A percentile compares a stretch with the other conserved stretches of the same genome.
Evolutionary conservation across 2,329 filamentous ascomycete species (phyloP).

Genomic region (Talaromyces albobiverticillius): DNA sequence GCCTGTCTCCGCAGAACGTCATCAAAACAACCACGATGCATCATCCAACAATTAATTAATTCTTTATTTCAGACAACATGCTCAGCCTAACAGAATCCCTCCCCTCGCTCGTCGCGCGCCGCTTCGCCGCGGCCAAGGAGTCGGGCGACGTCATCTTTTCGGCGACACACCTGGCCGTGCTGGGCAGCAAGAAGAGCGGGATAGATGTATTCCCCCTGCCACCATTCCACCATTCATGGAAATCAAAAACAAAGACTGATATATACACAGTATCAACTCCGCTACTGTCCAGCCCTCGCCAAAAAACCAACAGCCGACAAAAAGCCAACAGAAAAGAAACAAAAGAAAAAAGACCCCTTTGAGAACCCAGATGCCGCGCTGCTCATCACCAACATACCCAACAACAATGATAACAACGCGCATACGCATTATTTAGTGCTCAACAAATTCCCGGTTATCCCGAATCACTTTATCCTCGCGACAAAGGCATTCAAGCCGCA

Average conservation of each 20-base stretch:
- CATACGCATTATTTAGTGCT: slow-evolving; percentile 44
- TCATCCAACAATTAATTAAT: no score
- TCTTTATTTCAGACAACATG: slow-evolving; percentile 34
- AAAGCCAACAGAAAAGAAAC: slow-evolving; percentile 20
- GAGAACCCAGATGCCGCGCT: slow-evolving; percentile 41
- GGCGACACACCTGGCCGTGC: slow-evolving; percentile 36
- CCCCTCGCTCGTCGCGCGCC: slow-evolving; percentile 32
- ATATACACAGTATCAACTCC: slow-evolving; percentile 45
- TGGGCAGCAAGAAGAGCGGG: slow-evolving; percentile 16
- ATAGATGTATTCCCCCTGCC: background rate
- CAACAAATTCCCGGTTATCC: slow-evolving; percentile 50
- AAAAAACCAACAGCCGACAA: slow-evolving; percentile 36
- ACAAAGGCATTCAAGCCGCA: slow-evolving; percentile 43
- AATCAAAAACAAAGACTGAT: no score
- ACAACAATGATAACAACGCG: slow-evolving; percentile 18
- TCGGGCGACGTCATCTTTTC: slow-evolving; percentile 38
- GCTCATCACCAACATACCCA: slow-evolving; percentile 40
- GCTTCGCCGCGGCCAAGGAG: slow-evolving; percentile 36
- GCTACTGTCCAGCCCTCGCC: slow-evolving; percentile 48
- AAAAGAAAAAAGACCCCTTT: slow-evolving; percentile 43
- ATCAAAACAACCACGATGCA: no score
- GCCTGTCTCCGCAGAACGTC: background rate
- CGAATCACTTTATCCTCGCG: slow-evolving; percentile 49
- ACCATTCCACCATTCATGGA: no score
- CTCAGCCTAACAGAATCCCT: slow-evolving; percentile 35